phyloP scores from a whole-genome alignment of 2,329 filamentous ascomycete genomes.

The Byssothecium circinans region DNA sequence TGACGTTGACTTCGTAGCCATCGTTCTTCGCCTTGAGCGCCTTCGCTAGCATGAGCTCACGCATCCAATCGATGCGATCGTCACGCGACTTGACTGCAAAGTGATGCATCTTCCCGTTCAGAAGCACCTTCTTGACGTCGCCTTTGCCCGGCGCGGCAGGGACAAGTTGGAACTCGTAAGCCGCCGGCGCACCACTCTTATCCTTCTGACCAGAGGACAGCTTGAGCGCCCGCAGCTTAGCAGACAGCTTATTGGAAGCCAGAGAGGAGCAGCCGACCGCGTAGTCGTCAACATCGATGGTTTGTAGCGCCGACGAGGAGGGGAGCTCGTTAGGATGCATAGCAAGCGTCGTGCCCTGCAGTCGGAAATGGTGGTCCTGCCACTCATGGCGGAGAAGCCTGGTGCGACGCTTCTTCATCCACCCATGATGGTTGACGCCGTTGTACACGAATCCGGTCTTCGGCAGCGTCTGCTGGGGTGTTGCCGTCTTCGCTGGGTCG shows the following conservation, averaged over 20 bases:
- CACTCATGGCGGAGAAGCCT: slow-evolving; percentile 89
- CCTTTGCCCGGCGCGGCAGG: slow-evolving; percentile 61
- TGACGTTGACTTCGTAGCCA: slow-evolving; percentile 80
- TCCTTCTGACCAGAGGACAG: slow-evolving; percentile 54
- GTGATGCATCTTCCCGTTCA: slow-evolving; percentile 78
- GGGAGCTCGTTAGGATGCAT: slow-evolving; percentile 64
- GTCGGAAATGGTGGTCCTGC: slow-evolving; percentile 88
- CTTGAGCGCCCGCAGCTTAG: slow-evolving; percentile 79
- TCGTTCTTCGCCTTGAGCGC: slow-evolving; percentile 81
- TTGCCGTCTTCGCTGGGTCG: slow-evolving; percentile 35
- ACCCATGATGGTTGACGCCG: slow-evolving; percentile 73
- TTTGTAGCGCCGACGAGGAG: slow-evolving; percentile 69
- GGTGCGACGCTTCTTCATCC: slow-evolving; percentile 93
- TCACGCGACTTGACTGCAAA: slow-evolving; percentile 87
- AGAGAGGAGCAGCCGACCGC: slow-evolving; percentile 80
- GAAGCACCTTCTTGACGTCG: slow-evolving; percentile 40
- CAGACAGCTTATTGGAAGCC: slow-evolving; percentile 78
- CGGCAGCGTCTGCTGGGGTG: slow-evolving; percentile 37
- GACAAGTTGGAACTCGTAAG: slow-evolving; percentile 84
- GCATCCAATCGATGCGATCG: slow-evolving; percentile 96
- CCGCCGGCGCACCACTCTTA: slow-evolving; percentile 61
- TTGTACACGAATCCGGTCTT: slow-evolving; percentile 42
- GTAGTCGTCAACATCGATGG: slow-evolving; percentile 86
- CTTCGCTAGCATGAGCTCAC: slow-evolving; percentile 88
- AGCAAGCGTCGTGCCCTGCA: slow-evolving; percentile 63